Conservation (phyloP, 2,329 filamentous ascomycete genomes). For the Purpureocillium lavendulum region DNA sequence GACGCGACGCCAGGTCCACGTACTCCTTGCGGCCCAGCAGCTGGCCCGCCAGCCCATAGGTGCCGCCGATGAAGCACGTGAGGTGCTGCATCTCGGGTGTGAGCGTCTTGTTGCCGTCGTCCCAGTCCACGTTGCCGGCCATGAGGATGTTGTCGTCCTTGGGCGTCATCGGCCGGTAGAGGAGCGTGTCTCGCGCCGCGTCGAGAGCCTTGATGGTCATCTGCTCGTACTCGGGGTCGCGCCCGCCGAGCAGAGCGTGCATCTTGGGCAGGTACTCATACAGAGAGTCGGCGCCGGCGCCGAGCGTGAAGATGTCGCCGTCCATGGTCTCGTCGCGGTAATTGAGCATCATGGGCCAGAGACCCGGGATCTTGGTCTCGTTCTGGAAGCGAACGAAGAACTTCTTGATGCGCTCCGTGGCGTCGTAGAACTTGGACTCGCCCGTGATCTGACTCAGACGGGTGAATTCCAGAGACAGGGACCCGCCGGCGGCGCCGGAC, state of each 20-base stretch:
- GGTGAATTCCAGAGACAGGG: conserved; percentile 67
- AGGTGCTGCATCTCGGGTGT: conserved; percentile 45
- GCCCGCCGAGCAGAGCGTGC: conserved; percentile 55
- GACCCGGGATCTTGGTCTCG: conserved; percentile 57
- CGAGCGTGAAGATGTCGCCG: conserved; percentile 32
- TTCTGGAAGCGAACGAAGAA: conserved; percentile 58
- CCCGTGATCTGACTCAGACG: conserved; percentile 65
- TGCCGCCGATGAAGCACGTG: conserved; percentile 62
- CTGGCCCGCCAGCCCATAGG: conserved; percentile 59
- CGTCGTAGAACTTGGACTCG: conserved; percentile 67
- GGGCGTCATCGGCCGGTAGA: conserved; percentile 61
- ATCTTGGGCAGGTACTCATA: conserved; percentile 57
- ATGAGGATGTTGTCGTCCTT: conserved; percentile 52
- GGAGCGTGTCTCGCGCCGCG: conserved; percentile 50
- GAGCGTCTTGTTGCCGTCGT: conserved; percentile 18
- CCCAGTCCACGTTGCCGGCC: conserved; percentile 32
- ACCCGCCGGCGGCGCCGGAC: conserved; percentile 45
- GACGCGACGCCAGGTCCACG: conserved; percentile 35
- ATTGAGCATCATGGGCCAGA: conserved; percentile 64
- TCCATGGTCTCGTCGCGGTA: conserved; percentile 42
- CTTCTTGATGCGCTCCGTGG: conserved; percentile 64
- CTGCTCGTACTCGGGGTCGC: conserved; percentile 50
- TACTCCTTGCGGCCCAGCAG: conserved; percentile 44
- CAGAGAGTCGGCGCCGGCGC: conserved; percentile 37
- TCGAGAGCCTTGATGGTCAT: conserved; percentile 59